Conservation (phyloP, 306 rosid species). For the Malus sylvestris region DNA sequence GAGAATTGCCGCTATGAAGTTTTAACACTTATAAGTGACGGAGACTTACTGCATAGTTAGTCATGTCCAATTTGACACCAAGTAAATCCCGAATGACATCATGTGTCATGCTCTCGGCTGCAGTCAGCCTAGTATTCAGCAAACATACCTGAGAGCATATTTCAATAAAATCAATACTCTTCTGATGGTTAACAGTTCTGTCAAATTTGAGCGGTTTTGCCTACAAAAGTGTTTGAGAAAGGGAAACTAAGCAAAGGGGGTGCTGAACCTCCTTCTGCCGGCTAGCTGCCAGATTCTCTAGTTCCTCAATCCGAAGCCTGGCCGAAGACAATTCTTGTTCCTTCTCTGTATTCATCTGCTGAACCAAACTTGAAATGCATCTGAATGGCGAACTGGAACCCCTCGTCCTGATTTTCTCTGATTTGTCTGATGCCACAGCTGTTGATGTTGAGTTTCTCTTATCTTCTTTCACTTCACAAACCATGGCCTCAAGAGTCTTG, state of each 20-base stretch:
- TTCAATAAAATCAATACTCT: slow-evolving; percentile 2
- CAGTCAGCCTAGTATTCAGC: slow-evolving; percentile 82
- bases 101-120: slow-evolving; percentile 95
- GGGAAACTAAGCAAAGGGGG: slow-evolving; percentile 2
- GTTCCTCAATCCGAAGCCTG: slow-evolving; percentile 62
- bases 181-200: neutral
- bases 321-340: slow-evolving; percentile 74
- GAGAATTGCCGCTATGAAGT: slow-evolving; percentile 20
- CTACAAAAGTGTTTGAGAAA: neutral
- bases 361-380: slow-evolving; percentile 84
- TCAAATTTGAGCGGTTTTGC: too few relatives aligned
- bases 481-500: slow-evolving; percentile 79
- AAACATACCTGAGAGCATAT: slow-evolving; percentile 54
- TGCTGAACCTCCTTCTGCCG: slow-evolving; percentile 69
- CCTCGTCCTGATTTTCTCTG: slow-evolving; percentile 59
- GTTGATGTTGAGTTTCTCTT: slow-evolving; percentile 36
- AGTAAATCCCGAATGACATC: slow-evolving; percentile 96
- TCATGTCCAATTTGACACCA: slow-evolving; percentile 83
- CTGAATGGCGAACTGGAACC: slow-evolving; percentile 95
- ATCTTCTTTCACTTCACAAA: slow-evolving; percentile 64
- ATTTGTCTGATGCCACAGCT: slow-evolving; percentile 36
- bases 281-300: slow-evolving; percentile 62
- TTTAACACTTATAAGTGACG: slow-evolving; percentile 5
- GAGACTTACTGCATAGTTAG: slow-evolving; percentile 71
- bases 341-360: slow-evolving; percentile 84